Base-by-base conservation (phyloP, 805 yeast species). In the Babjeviella inositovora region DNA sequence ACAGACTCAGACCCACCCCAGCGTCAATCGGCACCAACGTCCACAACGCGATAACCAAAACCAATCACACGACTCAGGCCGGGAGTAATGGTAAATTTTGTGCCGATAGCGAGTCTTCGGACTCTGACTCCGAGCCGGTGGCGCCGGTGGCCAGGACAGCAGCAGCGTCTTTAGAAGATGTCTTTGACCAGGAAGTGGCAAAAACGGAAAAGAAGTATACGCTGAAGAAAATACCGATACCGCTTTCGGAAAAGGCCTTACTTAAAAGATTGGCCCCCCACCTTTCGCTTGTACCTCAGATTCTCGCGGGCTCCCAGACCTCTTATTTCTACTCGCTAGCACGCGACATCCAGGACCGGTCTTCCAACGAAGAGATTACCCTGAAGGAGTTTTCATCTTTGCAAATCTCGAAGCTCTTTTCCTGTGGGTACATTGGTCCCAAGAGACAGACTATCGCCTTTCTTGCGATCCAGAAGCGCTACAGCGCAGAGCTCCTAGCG, bases 401-500 rank as follows among this genome's bases (percentile, higher is more conserved):
- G 7, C 55, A 63, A 11, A 57, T 70, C 44, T 32, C 42, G 9
- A 35, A 41, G 16, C n/a, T n/a, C n/a, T 70, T 61, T 34, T 36
- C 49, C 3, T 69, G 68, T 14, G 85, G 87, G 0, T 75, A 57
- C 35, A 59, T 60, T 30, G 87, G 85, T 0, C 40, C 62, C 16
- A 54, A 53, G 30, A 49, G 85, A 25, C 77, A 73, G 31, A 46
- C 57, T 26, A 39, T 50, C 9, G 53, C 74, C 2, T 59, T 73
- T 2, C 37, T 47, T 14, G 32, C 50, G 19, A 58, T 75, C 9
- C 27, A 44, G n/a, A 36, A 40, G 2, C 29, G 35, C 8, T 56
- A 43, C 24, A 38, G 40, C 13, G 25, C 33, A 1, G 37, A 47
- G 14, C 31, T 72, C 3, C 27, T 31, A 5, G 25, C 29, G 14